Base-by-base conservation (phyloP, 257 asterid species). In the Linderniella brevidens region DNA sequence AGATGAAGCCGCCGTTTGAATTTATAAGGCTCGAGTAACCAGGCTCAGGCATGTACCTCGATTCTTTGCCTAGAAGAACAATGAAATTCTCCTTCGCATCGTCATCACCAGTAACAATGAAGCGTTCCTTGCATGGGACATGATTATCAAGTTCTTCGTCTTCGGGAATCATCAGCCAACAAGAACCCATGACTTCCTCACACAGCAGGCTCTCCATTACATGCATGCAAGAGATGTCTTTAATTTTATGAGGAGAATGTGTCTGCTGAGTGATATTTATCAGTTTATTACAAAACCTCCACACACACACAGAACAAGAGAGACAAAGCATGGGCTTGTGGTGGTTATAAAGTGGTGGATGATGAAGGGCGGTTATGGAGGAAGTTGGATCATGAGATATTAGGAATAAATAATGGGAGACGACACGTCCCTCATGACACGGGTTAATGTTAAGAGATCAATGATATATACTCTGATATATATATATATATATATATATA, bases 371-470 rank as follows among this genome's bases (percentile, higher is more conserved):
- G 50, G 48, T 32, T 11, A 56, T 46, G 20, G 29, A 56, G 16
- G 37, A 13, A 0, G 37, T 37, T 40, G 19, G 49, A 41, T 47
- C 16, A 12, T 51, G 58, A 46, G 60, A 45, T 17, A 12, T 49
- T 17, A 50, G 58, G 40, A 59, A 18, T 59, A 35, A 37, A 44
- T 15, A 13, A 54, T 72, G 32, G 32, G 32, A 25, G 32, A 25
- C 32, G 81, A 68, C 75, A 74, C 77, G 66, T 53, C 74, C 71
- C 76, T 57, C 90, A 86, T 82, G 94, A 82, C 60, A 51, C 16
- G 69, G 54, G 83, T 64, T 85, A 74, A 81, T 76, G 76, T 92
- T 76, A 13, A 15, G n/a, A n/a, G n/a, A n/a, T n/a, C n/a, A n/a
- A 7, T 29, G 3, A 37, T 20, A 48, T 19, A 11, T 46, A 6